Evolutionary conservation across 108 stramenopile genomes (phyloP), one percentile per base, ranked within the genome.

Genomic region (Conticribra guillardii): DNA sequence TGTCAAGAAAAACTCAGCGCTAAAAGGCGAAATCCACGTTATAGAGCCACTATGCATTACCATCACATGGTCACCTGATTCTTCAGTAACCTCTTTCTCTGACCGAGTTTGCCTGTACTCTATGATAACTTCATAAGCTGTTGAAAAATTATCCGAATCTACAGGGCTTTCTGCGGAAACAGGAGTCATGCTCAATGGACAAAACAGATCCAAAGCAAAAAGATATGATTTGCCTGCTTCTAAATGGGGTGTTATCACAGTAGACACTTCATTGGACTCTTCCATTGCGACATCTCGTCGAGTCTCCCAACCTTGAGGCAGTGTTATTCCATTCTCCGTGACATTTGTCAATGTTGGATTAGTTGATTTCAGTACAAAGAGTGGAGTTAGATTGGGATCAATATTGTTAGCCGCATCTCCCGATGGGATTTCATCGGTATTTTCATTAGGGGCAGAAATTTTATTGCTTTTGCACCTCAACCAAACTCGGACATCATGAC

Each of bases 301-400:
- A 23, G 76, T 76, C 57, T 66, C 76, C 93, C 93, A 94, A 19
- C 89, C 89, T 4, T 22, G 27, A 4, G 93, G 93, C 22, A 90
- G 45, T 26, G 49, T 28, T 31, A 82, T 80, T 18, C 89, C 87
- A 67, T 71, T 63, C 11, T 73, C 76, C 5, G 76, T 66, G 15
- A 54, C 33, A 3, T 22, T n/a, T 1, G 51, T 34, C 2, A 28
- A 33, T 8, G 14, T 76, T 79, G 24, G 78, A 74, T 72, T 85
- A 77, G 18, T 18, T 26, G 50, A 84, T 50, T 54, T 74, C 47
- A 63, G 51, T n/a, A 80, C 79, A 53, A 80, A 72, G 18, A 68
- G 14, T 18, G 79, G 51, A 27, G 9, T 41, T 23, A 45, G 64
- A 49, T 57, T 17, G 28, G 44, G 66, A 47, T 68, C 66, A 8